These are phyloP conservation scores for Apiospora saccharicola DNA, from an alignment of 2,329 filamentous ascomycete species.

Conservation along the genomic window DNA sequence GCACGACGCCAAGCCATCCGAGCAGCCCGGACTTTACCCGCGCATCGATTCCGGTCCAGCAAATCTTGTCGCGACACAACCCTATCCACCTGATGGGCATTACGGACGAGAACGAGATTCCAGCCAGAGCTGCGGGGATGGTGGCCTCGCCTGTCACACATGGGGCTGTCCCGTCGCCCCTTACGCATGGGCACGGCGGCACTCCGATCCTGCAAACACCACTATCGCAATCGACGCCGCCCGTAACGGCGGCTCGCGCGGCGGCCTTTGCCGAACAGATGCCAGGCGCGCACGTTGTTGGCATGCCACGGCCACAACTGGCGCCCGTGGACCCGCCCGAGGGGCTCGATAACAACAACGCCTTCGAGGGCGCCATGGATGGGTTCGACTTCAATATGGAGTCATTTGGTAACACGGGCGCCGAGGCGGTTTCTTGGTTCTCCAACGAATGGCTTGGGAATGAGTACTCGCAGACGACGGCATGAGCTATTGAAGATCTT, in stretches of 20 bases:
- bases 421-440: constrained; percentile 43
- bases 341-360: constrained; percentile 56
- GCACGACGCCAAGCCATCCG: constrained; percentile 41
- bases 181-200: constrained; percentile 31
- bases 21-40: constrained; percentile 38
- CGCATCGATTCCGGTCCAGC: constrained; percentile 34
- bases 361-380: constrained; percentile 57
- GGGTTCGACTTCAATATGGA: constrained; percentile 55
- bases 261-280: constrained; percentile 34
- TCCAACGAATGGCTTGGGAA: constrained; percentile 32
- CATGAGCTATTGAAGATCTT: not conserved
- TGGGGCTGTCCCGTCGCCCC: not conserved
- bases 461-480: constrained; percentile 16
- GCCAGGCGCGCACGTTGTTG: constrained; percentile 35
- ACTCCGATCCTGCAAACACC: constrained; percentile 35
- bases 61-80: constrained; percentile 37
- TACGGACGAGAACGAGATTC: constrained; percentile 41
- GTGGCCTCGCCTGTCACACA: constrained; percentile 37
- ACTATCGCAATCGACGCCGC: constrained; percentile 28
- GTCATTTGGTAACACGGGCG: constrained; percentile 48
- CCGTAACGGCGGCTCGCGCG: constrained; percentile 35
- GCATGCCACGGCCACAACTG: constrained; percentile 40
- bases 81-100: constrained; percentile 41
- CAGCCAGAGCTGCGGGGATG: constrained; percentile 32
- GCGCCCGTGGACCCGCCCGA: constrained; percentile 44